These are phyloP conservation scores for Acanthamoeba royreba DNA, from an alignment of 208 protist genomes.

Conservation along the genomic window DNA sequence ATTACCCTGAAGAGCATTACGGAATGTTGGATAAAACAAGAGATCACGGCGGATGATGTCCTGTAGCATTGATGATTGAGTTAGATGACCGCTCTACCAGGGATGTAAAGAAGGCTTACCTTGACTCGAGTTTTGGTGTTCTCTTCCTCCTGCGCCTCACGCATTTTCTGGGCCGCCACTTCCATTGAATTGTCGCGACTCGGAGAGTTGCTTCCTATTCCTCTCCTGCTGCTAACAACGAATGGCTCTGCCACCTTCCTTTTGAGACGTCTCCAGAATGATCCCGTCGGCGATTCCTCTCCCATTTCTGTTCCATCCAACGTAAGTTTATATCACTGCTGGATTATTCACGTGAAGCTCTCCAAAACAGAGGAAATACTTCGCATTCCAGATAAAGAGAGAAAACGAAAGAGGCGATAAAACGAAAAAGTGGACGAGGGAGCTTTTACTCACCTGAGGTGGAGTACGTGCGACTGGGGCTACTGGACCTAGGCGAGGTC, in stretches of 20 bases:
- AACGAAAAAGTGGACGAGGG: no score
- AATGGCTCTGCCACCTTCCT: not conserved
- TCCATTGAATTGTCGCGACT: not conserved
- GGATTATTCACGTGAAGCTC: not conserved
- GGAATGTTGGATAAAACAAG: not conserved
- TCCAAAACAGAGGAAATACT: no score
- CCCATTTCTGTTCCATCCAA: not conserved
- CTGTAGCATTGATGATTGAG: no score
- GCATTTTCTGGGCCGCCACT: not conserved
- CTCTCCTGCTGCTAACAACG: not conserved
- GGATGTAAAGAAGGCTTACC: no score
- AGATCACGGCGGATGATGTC: conserved; percentile 32
- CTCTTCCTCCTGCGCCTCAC: not conserved
- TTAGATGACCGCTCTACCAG: no score
- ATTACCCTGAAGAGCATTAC: not conserved
- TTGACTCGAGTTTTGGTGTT: conserved; percentile 12
- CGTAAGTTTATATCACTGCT: not conserved
- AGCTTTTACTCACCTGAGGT: no score
- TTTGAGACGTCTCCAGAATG: not conserved
- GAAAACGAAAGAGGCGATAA: no score
- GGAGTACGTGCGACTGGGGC: no score
- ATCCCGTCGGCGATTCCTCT: not conserved
- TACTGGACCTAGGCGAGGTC: no score
- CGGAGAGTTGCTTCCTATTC: not conserved
- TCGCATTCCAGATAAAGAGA: no score